Evolutionary conservation across 805 yeast genomes (phyloP).

Genomic region (Yamadazyma ubonensis): DNA sequence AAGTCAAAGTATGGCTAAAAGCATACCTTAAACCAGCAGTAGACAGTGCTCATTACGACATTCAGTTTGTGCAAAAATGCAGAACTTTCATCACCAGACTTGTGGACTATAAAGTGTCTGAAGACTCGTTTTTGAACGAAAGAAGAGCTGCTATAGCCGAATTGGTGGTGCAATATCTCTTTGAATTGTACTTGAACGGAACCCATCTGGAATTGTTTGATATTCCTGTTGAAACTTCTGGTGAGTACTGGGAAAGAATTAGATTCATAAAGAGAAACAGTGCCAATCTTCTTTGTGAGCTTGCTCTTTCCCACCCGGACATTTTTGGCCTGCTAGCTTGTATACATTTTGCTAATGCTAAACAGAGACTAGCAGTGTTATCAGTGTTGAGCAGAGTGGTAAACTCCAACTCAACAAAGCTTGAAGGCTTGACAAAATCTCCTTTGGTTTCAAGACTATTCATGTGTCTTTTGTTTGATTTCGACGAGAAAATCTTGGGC

Average conservation of each 20-base stretch:
- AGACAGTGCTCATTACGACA: constrained; percentile 56
- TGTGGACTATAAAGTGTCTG: constrained; percentile 16
- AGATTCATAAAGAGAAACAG: constrained; percentile 50
- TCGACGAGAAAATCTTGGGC: constrained; percentile 38
- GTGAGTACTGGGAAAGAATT: constrained; percentile 46
- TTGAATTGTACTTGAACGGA: constrained; percentile 29
- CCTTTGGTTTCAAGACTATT: constrained; percentile 37
- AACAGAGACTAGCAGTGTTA: constrained; percentile 38
- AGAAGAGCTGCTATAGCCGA: constrained; percentile 22
- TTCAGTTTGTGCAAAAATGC: constrained; percentile 34
- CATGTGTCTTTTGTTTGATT: constrained; percentile 41
- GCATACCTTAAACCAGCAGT: constrained; percentile 50
- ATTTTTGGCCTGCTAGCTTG: constrained; percentile 38
- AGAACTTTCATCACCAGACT: constrained; percentile 26
- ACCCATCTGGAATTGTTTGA: too few species aligned
- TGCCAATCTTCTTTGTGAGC: constrained; percentile 37
- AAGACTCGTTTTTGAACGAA: constrained; percentile 21
- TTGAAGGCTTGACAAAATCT: constrained; percentile 32
- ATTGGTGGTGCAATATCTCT: constrained; percentile 23
- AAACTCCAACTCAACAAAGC: constrained; percentile 23
- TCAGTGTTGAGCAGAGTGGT: constrained; percentile 36
- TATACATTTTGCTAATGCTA: constrained; percentile 29
- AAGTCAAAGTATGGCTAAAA: constrained; percentile 48
- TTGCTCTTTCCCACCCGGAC: constrained; percentile 39
- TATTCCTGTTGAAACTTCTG: constrained; percentile 20